Base-by-base conservation (phyloP, 208 protist genomes). In the Angomonas ambiguus region DNA sequence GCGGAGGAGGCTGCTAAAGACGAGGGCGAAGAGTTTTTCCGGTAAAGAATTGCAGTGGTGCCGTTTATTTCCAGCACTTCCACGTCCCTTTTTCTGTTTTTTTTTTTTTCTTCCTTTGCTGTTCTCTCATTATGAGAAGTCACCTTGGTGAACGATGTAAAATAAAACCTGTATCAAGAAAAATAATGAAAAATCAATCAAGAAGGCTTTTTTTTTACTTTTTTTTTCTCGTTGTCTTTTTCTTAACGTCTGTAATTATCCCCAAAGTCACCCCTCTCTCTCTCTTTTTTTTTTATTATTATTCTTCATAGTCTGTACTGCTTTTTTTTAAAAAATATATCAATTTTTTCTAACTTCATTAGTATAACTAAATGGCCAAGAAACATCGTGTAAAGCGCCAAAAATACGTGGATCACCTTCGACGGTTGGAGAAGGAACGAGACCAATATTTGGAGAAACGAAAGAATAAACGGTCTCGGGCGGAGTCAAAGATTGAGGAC, bases 311-410 rank as follows among this genome's bases (percentile, higher is more conserved):
- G 28, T 57, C 13, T n/a, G n/a, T n/a, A n/a, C n/a, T n/a, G n/a
- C n/a, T n/a, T 20, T 57, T 57, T 8, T 22, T 57, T 57, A n/a
- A 25, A 6, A 31, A 57, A 31, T 57, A 57, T 45, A 22, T 45
- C 11, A 28, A 33, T 10, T 58, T 73, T 68, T 25, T 48, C 56
- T 38, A 16, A 34, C 51, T 48, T 25, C 20, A 34, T n/a, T n/a
- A n/a, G n/a, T n/a, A n/a, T n/a, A n/a, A n/a, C n/a, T n/a, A 34
- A 0, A 95, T 95, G 88, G 71, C 88, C 8, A 95, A 95, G 74
- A 95, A 95, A 51, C 88, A 95, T 62, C 88, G 88, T 51, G 85
- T 91, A 2, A 95, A 95, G 76, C 78, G 88, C 1, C 77, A 88
- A 51, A 90, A 89, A 45, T 92, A 95, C 41, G 85, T 95, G 13